These are phyloP conservation scores for Aspergillus sp. DNA, from an alignment of 2,329 filamentous ascomycete species.

Conservation along the genomic window DNA sequence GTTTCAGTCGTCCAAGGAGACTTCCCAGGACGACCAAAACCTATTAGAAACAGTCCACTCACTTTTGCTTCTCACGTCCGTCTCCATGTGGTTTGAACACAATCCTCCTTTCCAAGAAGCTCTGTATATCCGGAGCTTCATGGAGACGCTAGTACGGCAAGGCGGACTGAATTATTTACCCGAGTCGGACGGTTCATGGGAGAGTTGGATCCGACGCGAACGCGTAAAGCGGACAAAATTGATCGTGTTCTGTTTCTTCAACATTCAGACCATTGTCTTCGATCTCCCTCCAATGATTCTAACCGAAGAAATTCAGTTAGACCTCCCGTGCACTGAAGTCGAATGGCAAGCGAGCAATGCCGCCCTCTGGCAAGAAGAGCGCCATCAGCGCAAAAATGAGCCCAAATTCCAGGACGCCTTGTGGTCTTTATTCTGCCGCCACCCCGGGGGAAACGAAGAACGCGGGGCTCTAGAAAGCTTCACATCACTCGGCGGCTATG, in stretches of 20 bases:
- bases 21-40: conserved; percentile 14
- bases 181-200: conserved; percentile 23
- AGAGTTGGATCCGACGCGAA: conserved; percentile 26
- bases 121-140: conserved; percentile 21
- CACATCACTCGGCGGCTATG: conserved; percentile 27
- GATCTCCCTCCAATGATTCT: conserved; percentile 26
- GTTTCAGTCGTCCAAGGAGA: conserved; percentile 16
- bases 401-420: conserved; percentile 24
- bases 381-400: conserved; percentile 16
- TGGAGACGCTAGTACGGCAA: conserved; percentile 23
- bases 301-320: conserved; percentile 24
- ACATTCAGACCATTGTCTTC: conserved; percentile 31
- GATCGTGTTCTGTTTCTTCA: conserved; percentile 30
- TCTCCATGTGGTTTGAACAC: conserved; percentile 27
- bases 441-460: conserved; percentile 1
- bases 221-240: conserved; percentile 25
- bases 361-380: conserved; percentile 19
- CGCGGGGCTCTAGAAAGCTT: conserved; percentile 16
- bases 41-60: conserved; percentile 24
- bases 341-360: conserved; percentile 24
- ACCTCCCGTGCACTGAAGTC: conserved; percentile 26
- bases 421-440: conserved; percentile 18
- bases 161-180: conserved; percentile 24
- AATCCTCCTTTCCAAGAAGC: conserved; percentile 25
- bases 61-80: conserved; percentile 21